Conservation (phyloP, 2,329 filamentous ascomycete genomes). For the Paraconiothyrium brasiliense region DNA sequence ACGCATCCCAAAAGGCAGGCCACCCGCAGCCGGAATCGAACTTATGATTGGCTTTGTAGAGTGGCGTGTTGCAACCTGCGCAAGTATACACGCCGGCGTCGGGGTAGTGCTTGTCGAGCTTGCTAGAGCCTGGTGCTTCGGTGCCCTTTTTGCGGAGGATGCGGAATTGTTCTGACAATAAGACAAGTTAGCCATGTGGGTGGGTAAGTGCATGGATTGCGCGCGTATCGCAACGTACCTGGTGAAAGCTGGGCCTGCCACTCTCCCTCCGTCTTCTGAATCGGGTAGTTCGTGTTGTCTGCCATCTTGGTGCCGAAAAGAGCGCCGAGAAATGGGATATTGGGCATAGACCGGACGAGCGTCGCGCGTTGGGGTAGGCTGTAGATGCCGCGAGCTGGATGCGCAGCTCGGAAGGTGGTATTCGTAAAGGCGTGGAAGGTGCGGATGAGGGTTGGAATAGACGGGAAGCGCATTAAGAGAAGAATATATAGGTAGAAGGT, state of each 20-base stretch:
- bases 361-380: conserved; percentile 38
- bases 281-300: conserved; percentile 76
- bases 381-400: conserved; percentile 46
- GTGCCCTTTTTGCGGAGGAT: conserved; percentile 93
- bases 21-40: conserved; percentile 97
- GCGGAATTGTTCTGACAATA: conserved; percentile 84
- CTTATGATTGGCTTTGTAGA: conserved; percentile 94
- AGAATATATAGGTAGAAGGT: conserved; percentile 16
- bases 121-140: conserved; percentile 79
- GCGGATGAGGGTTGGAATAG: conserved; percentile 58
- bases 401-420: conserved; percentile 49
- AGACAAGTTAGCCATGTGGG: conserved; percentile 15
- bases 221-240: conserved; percentile 59
- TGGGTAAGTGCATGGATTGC: background rate
- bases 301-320: conserved; percentile 69
- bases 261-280: conserved; percentile 81
- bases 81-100: conserved; percentile 83
- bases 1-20: conserved; percentile 96
- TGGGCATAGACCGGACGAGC: conserved; percentile 69
- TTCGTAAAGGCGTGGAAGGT: conserved; percentile 59
- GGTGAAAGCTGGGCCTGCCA: conserved; percentile 86
- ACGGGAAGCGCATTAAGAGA: conserved; percentile 59
- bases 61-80: conserved; percentile 82
- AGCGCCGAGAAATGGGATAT: conserved; percentile 79
- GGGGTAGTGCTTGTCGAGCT: conserved; percentile 88